phyloP scores from a whole-genome alignment of 2,329 filamentous ascomycete species.

The Talaromyces pinophilus region DNA sequence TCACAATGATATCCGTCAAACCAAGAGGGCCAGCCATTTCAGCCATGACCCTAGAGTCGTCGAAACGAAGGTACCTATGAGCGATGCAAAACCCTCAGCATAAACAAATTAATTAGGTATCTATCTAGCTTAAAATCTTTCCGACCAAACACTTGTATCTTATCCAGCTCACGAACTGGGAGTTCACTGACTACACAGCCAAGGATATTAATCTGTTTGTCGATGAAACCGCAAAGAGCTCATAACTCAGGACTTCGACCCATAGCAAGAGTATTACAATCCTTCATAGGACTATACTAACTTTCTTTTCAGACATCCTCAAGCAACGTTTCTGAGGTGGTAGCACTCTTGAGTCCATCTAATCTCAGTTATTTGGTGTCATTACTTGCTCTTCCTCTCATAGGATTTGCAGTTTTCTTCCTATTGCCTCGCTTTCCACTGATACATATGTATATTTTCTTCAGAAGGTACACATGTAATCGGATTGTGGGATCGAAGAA shows the following conservation, averaged over 20 bases:
- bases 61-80: too few relatives aligned
- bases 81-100: constrained; percentile 3
- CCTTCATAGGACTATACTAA: neutral
- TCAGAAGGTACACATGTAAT: neutral
- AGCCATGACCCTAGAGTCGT: neutral
- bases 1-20: too few relatives aligned
- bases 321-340: neutral
- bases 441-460: constrained; percentile 6
- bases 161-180: constrained; percentile 29
- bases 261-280: neutral
- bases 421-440: constrained; percentile 13
- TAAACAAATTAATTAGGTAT: constrained; percentile 30
- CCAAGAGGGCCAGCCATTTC: neutral
- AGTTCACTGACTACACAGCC: constrained; percentile 32
- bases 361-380: constrained; percentile 10
- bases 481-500: neutral
- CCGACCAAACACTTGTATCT: constrained; percentile 29
- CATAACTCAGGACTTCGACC: constrained; percentile 26
- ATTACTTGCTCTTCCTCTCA: constrained; percentile 3
- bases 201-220: constrained; percentile 33
- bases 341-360: constrained; percentile 8
- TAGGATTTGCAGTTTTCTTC: constrained; percentile 15
- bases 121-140: constrained; percentile 26
- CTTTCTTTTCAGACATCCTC: neutral
- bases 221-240: constrained; percentile 30